Evolutionary conservation across 495 filamentous ascomycete genomes (phyloP).

Genomic region (Aspergillus heteromorphus): DNA sequence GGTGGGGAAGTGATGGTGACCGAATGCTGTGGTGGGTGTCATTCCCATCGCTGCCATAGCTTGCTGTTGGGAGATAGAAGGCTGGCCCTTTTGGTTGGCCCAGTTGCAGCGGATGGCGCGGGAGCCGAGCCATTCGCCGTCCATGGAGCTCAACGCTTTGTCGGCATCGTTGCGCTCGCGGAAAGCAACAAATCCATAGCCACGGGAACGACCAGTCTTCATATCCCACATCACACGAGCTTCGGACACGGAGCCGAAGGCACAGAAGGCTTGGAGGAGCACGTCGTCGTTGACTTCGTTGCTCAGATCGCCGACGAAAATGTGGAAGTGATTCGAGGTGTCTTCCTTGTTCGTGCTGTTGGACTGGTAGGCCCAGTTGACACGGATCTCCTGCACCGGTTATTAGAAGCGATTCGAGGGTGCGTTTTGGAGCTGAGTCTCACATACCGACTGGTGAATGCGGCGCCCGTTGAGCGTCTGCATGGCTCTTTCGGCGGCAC

Average conservation of each 20-base stretch:
- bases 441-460: constrained; percentile 85
- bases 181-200: constrained; percentile 98
- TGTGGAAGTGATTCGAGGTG: constrained; percentile 97
- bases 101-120: constrained; percentile 99
- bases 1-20: constrained; percentile 96
- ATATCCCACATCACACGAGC: constrained; percentile 99
- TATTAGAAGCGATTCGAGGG: constrained; percentile 11
- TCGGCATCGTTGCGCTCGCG: constrained; percentile 91
- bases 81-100: constrained; percentile 99
- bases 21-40: constrained; percentile 94
- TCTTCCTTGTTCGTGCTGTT: constrained; percentile 95
- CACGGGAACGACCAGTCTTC: constrained; percentile 97
- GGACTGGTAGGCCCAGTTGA: constrained; percentile 99
- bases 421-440: not conserved
- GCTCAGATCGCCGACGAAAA: constrained; percentile 96
- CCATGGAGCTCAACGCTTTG: constrained; percentile 94
- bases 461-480: constrained; percentile 90
- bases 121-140: constrained; percentile 98
- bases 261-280: constrained; percentile 89
- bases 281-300: constrained; percentile 99
- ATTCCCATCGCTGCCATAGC: constrained; percentile 97
- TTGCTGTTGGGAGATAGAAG: constrained; percentile 95
- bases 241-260: constrained; percentile 96
- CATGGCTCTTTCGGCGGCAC: constrained; percentile 94
- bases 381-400: constrained; percentile 79